These are phyloP conservation scores for Immersiporthe knoxdaviesiana DNA, from an alignment of 2,329 filamentous ascomycete genomes.

Conservation along the genomic window DNA sequence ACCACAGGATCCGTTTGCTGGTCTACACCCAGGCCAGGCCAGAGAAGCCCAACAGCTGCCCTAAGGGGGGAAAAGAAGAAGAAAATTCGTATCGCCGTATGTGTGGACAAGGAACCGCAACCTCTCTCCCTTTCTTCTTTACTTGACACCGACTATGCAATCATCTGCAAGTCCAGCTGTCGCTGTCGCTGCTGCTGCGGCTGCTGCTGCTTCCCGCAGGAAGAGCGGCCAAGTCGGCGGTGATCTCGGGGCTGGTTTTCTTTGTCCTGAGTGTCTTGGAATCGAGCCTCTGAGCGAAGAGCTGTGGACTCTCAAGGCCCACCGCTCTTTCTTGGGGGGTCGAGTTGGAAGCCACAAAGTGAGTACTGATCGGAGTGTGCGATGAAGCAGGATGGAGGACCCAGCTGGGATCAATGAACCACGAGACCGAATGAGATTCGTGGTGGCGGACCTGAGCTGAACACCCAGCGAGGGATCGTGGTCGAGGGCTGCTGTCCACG, in stretches of 20 bases:
- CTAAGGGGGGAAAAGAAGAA: constrained; percentile 13
- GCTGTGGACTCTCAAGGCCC: constrained; percentile 51
- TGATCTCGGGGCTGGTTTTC: constrained; percentile 50
- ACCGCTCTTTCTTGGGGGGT: constrained; percentile 52
- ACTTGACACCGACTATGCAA: constrained; percentile 45
- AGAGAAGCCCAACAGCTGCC: constrained; percentile 12
- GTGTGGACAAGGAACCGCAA: constrained; percentile 43
- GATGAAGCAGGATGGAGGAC: constrained; percentile 25
- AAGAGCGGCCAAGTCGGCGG: constrained; percentile 31
- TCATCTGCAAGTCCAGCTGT: constrained; percentile 42
- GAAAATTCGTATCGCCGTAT: constrained; percentile 34
- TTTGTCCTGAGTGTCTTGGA: constrained; percentile 56
- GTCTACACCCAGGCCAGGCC: constrained; percentile 32
- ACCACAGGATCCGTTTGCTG: constrained; percentile 39
- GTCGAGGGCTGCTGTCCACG: constrained; percentile 24
- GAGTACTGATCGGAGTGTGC: constrained; percentile 42
- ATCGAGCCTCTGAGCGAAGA: constrained; percentile 48
- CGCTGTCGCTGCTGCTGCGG: constrained; percentile 40
- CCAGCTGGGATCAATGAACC: constrained; percentile 28
- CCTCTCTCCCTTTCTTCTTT: constrained; percentile 41
- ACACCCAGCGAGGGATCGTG: constrained; percentile 22
- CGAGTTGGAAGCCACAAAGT: constrained; percentile 47
- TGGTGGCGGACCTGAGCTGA: constrained; percentile 26
- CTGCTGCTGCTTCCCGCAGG: constrained; percentile 36
- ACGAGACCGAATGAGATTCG: constrained; percentile 12